phyloP scores from a whole-genome alignment of 305 asterid species.

The Fraxinus baroniana region DNA sequence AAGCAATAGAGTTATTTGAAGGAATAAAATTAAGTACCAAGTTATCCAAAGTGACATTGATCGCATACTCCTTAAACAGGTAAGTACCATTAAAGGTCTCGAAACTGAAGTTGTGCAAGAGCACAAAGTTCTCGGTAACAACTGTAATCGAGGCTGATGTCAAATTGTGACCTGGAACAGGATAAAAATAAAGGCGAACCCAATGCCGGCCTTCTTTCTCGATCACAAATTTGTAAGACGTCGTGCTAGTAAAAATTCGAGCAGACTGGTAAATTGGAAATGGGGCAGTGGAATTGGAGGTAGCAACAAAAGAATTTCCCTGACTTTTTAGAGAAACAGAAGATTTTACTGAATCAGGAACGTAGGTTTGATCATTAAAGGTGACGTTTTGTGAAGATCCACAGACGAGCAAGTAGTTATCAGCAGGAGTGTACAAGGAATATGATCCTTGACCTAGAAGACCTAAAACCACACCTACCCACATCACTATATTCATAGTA shows the following conservation, averaged over 20 bases:
- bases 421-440: constrained; percentile 70
- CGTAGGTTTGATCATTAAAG: constrained; percentile 65
- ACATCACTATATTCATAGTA: constrained; percentile 42
- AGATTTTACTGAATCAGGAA: constrained; percentile 69
- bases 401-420: constrained; percentile 73
- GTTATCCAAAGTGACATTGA: constrained; percentile 71
- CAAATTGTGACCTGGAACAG: constrained; percentile 64
- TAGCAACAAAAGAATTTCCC: constrained; percentile 46
- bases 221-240: constrained; percentile 64
- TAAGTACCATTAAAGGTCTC: constrained; percentile 54
- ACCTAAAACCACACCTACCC: constrained; percentile 45
- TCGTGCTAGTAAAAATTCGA: constrained; percentile 56
- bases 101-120: constrained; percentile 82
- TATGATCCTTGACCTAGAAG: constrained; percentile 36
- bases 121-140: constrained; percentile 76
- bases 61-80: constrained; percentile 73
- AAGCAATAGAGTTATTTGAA: constrained; percentile 67
- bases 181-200: constrained; percentile 89
- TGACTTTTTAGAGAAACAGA: constrained; percentile 52
- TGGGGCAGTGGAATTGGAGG: constrained; percentile 72
- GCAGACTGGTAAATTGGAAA: constrained; percentile 75
- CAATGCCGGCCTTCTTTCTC: constrained; percentile 73
- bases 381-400: constrained; percentile 86
- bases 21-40: constrained; percentile 71
- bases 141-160: constrained; percentile 74